Percentiles rank a stretch among this genome's conserved stretches.
phyloP scores from a whole-genome alignment of 164 flowering plant species.

The Vitis riparia region DNA sequence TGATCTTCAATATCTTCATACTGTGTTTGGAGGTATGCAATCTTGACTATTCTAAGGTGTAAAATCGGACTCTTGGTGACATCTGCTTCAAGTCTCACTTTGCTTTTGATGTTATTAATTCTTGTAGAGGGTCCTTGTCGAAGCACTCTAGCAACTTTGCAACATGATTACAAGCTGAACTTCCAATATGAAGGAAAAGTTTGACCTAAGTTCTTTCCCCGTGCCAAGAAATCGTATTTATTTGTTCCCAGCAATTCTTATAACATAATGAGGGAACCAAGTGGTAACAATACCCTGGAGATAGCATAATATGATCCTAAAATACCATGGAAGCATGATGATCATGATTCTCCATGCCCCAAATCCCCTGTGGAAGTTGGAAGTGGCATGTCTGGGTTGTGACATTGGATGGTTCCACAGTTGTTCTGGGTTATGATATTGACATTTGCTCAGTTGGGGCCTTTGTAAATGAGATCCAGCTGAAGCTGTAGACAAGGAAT shows the following conservation, averaged over 20 bases:
- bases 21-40: conserved; percentile 72
- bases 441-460: no score
- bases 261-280: no score
- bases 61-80: background rate
- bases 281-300: no score
- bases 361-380: no score
- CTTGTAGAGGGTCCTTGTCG: conserved; percentile 92
- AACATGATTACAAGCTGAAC: conserved; percentile 71
- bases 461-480: no score
- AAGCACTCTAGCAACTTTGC: conserved; percentile 64
- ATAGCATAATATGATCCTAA: no score
- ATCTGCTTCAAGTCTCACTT: conserved; percentile 9
- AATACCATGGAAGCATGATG: no score
- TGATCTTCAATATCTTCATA: conserved; percentile 86
- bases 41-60: background rate
- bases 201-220: conserved; percentile 22
- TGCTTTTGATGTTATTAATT: conserved; percentile 10
- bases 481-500: no score
- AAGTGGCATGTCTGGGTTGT: no score
- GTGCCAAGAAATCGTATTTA: background rate
- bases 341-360: no score
- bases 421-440: no score
- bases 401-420: no score
- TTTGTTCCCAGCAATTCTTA: background rate
- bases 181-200: conserved; percentile 89